Evolutionary conservation across 352 stramenopile genomes (phyloP).

Genomic region (Pythium dissimile): DNA sequence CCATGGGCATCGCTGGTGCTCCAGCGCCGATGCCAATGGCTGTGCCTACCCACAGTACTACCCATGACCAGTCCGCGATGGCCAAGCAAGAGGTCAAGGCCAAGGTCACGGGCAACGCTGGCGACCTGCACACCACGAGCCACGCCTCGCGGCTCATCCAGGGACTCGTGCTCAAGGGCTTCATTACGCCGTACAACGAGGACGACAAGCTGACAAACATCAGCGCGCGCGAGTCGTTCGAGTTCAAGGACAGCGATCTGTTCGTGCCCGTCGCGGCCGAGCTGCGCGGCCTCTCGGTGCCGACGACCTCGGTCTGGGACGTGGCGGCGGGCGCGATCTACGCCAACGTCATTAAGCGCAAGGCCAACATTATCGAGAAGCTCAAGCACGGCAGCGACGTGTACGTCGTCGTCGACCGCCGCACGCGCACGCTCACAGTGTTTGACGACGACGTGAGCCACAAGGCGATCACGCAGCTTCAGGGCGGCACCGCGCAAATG

Average conservation of each 20-base stretch:
- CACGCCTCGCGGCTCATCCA: slow-evolving; percentile 16
- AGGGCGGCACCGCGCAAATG: background rate
- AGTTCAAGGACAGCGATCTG: slow-evolving; percentile 40
- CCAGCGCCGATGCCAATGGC: too few relatives aligned
- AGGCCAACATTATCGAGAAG: slow-evolving; percentile 41
- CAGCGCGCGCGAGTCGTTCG: slow-evolving; percentile 24
- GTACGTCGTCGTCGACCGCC: slow-evolving; percentile 40
- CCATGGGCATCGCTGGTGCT: too few relatives aligned
- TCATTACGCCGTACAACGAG: slow-evolving; percentile 22
- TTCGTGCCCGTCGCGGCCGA: slow-evolving; percentile 33
- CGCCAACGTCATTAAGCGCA: slow-evolving; percentile 40
- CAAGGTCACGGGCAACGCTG: background rate
- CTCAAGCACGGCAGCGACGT: slow-evolving; percentile 60
- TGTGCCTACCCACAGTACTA: background rate
- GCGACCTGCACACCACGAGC: background rate
- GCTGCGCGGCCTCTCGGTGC: slow-evolving; percentile 1
- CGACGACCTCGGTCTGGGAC: slow-evolving; percentile 13
- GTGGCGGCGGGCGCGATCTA: slow-evolving; percentile 5
- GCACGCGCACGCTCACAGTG: slow-evolving; percentile 35
- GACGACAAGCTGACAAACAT: slow-evolving; percentile 46
- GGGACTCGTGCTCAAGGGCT: slow-evolving; percentile 19
- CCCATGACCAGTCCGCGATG: background rate
- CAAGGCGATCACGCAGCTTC: slow-evolving; percentile 28
- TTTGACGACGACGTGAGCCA: slow-evolving; percentile 27
- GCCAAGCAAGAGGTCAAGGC: background rate